Evolutionary conservation across 2,329 filamentous ascomycete genomes (phyloP), one percentile per base, ranked within the genome.

Genomic region (Penicillium thymicola): DNA sequence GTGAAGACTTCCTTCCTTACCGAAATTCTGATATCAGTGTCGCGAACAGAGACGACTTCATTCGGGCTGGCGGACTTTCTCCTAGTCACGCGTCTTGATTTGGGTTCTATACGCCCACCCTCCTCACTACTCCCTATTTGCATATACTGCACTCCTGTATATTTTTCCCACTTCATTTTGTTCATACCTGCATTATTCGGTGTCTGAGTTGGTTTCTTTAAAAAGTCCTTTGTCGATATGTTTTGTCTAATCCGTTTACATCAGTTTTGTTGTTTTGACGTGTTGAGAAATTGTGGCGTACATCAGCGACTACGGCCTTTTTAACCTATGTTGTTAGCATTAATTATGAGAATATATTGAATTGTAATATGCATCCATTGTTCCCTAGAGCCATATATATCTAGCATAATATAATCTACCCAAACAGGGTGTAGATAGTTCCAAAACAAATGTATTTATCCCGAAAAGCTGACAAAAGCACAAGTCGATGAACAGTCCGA

Each of bases 1-100:
- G 72, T 21, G 71, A 73, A 54, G 71, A 73, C 16, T 53, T 70
- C 44, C 64, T 64, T 38, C 72, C 65, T 49, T 74, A 75, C 57
- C 71, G 71, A 38, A 73, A 73, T 51, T 72, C 71, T n/a, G 72
- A 75, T 57, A 63, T 75, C 18, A 74, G 70, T 55, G 54, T 63
- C 14, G 69, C 70, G 40, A 68, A 72, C 68, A 60, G 67, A 27
- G 72, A 74, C 7, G 71, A 72, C 30, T 72, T 74, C 30, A 41
- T 71, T 5, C 62, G 67, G 28, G 68, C 69, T 27, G 67, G 62
- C 44, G 60, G 67, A 11, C 42, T 60, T 25, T 18, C 16, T 52
- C 61, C 54, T 36, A 57, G 50, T 52, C 40, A 34, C 27, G 41
- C 21, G 2, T 49, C 25, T 47, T 36, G 51, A 27, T 18, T 30